Evolutionary conservation across 441 rosid species (phyloP), one percentile per base, ranked within the genome.

Genomic region (Caryocar brasiliense): DNA sequence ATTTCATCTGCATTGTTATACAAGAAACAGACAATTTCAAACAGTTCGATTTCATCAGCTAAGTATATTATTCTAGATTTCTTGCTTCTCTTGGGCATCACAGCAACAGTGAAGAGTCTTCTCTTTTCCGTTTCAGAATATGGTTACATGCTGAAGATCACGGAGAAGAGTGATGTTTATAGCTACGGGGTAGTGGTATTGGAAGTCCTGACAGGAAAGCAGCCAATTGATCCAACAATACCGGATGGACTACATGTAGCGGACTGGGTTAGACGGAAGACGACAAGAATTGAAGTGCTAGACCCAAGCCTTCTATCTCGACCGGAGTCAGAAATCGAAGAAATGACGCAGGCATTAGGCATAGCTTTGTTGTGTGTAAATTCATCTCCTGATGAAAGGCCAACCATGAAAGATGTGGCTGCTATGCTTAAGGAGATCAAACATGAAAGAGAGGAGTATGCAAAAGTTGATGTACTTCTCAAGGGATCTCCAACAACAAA

Each of bases 201-300:
- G 21, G 96, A 87, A 76, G 89, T 92, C 29, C 43, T 92, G 40
- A 92, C 95, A 0, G 96, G 98, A 24, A 87, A 87, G 70, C 96
- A 85, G 56, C 96, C 95, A 2, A 87, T 92, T 33, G 98, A 87
- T 66, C 98, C 98, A n/a, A 83, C 94, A 3, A 90, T 85, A 61
- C 91, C 96, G 0, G 96, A 83, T 7, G 98, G 96, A 8, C 73
- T 68, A 14, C 94, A 91, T 55, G 61, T 91, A 3, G 98, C 73
- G 17, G 98, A 91, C 47, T 91, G 96, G 96, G 96, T 85, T 33
- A 74, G 85, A 54, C 81, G 69, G 43, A 75, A 72, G 32, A 69
- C 80, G 14, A 85, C 91, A 42, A 71, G 79, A 13, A 57, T 66
- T 0, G 86, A 83, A 48, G 90, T 87, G 39, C 82, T 91, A 5